These are phyloP conservation scores for Dryas drummondii DNA, from an alignment of 306 rosid genomes.

Conservation along the genomic window DNA sequence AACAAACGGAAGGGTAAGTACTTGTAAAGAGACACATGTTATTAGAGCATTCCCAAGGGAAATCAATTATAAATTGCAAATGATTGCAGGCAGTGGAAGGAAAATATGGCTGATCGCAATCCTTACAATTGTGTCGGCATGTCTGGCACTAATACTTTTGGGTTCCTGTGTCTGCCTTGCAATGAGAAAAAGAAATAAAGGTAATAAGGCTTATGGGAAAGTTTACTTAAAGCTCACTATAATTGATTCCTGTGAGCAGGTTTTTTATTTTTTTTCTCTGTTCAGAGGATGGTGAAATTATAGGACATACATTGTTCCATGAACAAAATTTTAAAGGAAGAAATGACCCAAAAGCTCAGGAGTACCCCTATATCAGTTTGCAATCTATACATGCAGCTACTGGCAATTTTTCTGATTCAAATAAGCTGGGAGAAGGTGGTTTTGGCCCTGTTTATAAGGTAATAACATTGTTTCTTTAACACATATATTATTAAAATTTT, in stretches of 20 bases:
- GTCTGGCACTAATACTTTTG: conserved; percentile 26
- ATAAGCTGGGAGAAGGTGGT: conserved; percentile 76
- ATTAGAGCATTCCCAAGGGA: no score
- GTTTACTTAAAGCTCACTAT: no score
- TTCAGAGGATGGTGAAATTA: conserved; percentile 27
- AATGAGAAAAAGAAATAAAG: conserved; percentile 21
- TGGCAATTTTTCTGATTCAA: conserved; percentile 45
- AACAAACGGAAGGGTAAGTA: conserved; percentile 32
- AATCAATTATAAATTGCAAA: not conserved
- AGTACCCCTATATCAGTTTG: conserved; percentile 47
- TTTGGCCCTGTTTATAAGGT: conserved; percentile 84
- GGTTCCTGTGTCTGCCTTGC: conserved; percentile 21
- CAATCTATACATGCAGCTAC: conserved; percentile 51
- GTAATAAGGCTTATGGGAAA: conserved; percentile 16
- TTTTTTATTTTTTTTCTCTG: not conserved
- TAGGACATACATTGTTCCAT: conserved; percentile 3
- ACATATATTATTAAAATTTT: not conserved
- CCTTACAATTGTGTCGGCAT: conserved; percentile 16
- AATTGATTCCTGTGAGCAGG: not conserved
- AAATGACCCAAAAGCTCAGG: conserved; percentile 10
- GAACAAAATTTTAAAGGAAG: conserved; percentile 6
- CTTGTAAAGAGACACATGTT: not conserved
- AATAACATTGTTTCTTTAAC: not conserved
- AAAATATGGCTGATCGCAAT: conserved; percentile 34
- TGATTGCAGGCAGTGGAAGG: conserved; percentile 36